phyloP scores from a whole-genome alignment of 805 yeast genomes.

The Yamadazyma takamatsuzukensis region DNA sequence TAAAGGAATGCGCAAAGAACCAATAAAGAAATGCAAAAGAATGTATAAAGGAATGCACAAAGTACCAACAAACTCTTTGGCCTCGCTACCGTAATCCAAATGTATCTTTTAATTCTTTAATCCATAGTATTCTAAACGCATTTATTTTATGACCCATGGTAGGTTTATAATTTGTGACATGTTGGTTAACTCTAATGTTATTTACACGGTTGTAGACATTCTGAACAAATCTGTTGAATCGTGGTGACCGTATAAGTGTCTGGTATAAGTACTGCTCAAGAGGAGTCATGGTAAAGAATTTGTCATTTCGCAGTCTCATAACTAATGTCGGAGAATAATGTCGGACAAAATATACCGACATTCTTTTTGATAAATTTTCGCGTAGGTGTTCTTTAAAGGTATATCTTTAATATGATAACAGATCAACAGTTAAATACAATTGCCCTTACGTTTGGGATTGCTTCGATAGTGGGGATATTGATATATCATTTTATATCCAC shows the following conservation, averaged over 20 bases:
- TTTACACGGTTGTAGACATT: slow-evolving; percentile 61
- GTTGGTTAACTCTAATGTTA: slow-evolving; percentile 38
- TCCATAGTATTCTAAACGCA: slow-evolving; percentile 58
- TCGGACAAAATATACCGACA: no score
- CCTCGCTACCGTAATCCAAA: no score
- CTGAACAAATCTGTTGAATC: slow-evolving; percentile 62
- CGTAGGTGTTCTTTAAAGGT: no score
- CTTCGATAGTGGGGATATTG: slow-evolving; percentile 66
- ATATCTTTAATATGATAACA: slow-evolving; percentile 57
- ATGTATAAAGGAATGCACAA: no score
- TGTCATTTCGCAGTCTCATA: neutral
- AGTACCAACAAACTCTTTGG: no score
- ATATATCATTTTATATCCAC: slow-evolving; percentile 66
- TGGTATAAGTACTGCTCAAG: slow-evolving; percentile 46
- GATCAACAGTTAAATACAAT: slow-evolving; percentile 75
- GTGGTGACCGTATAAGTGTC: slow-evolving; percentile 51
- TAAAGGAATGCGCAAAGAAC: no score
- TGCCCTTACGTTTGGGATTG: slow-evolving; percentile 70
- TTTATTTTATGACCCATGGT: slow-evolving; percentile 52
- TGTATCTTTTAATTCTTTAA: slow-evolving; percentile 55
- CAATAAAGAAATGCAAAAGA: no score
- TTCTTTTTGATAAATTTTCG: no score
- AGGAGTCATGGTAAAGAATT: slow-evolving; percentile 15
- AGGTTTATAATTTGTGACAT: slow-evolving; percentile 40
- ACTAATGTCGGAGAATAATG: neutral